A percentile compares a stretch with the other conserved stretches of the same genome.
phyloP scores from a whole-genome alignment of 2,329 filamentous ascomycete species.

The Chaetomiaceae sp. region DNA sequence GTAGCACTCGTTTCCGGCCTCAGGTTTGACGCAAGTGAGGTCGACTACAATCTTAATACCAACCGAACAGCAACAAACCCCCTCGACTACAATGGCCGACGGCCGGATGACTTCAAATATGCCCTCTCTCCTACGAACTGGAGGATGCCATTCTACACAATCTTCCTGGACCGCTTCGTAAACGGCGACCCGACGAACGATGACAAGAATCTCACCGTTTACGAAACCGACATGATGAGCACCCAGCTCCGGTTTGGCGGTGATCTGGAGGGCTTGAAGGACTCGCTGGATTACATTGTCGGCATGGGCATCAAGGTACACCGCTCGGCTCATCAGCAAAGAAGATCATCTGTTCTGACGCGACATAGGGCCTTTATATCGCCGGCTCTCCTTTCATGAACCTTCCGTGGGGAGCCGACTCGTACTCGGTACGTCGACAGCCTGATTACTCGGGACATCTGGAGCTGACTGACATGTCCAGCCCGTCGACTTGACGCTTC shows the following conservation, averaged over 20 bases:
- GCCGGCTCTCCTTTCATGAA: slow-evolving; percentile 63
- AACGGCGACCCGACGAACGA: slow-evolving; percentile 63
- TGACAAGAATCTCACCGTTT: slow-evolving; percentile 56
- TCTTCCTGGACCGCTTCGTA: slow-evolving; percentile 60
- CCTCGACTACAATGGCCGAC: slow-evolving; percentile 54
- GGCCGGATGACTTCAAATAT: slow-evolving; percentile 44
- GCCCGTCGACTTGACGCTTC: slow-evolving; percentile 56
- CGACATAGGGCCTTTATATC: slow-evolving; percentile 34
- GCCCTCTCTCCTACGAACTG: slow-evolving; percentile 55
- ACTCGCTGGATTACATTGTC: slow-evolving; percentile 60
- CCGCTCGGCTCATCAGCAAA: too few relatives aligned
- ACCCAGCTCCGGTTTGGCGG: slow-evolving; percentile 62
- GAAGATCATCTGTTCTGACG: background rate
- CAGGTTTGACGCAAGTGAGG: slow-evolving; percentile 29
- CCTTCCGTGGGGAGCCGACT: slow-evolving; percentile 58
- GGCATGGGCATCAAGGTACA: slow-evolving; percentile 56
- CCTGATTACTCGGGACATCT: background rate
- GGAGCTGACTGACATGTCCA: slow-evolving; percentile 29
- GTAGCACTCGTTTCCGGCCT: slow-evolving; percentile 31
- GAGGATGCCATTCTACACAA: slow-evolving; percentile 62
- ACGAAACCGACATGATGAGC: slow-evolving; percentile 56
- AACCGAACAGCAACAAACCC: slow-evolving; percentile 53
- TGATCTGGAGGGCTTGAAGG: slow-evolving; percentile 53
- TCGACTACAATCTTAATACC: slow-evolving; percentile 57
- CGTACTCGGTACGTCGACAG: slow-evolving; percentile 41